These are phyloP conservation scores for Aristolochia fimbriata DNA, from an alignment of 164 flowering plant species.

Conservation along the genomic window DNA sequence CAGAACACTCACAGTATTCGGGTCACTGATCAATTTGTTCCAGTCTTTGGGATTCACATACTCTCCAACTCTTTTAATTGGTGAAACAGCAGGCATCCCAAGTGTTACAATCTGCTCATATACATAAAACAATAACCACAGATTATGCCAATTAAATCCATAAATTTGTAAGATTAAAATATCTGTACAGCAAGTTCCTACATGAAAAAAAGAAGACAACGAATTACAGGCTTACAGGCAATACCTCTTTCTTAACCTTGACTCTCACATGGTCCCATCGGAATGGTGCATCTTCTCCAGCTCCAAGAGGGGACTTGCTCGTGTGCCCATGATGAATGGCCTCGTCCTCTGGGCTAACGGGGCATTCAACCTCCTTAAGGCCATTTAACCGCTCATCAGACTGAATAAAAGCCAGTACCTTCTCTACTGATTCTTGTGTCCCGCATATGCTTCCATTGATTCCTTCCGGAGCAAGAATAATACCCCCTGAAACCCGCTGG, in stretches of 20 bases:
- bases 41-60: conserved; percentile 78
- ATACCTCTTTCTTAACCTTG: conserved; percentile 88
- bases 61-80: conserved; percentile 71
- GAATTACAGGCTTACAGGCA: too few relatives aligned
- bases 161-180: too few relatives aligned
- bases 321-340: conserved; percentile 90
- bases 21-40: conserved; percentile 77
- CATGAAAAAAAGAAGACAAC: background rate
- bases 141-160: too few relatives aligned
- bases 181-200: background rate
- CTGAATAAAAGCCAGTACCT: conserved; percentile 68
- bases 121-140: background rate
- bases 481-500: conserved; percentile 99
- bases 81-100: conserved; percentile 87
- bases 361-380: conserved; percentile 71
- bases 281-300: conserved; percentile 96
- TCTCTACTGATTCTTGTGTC: conserved; percentile 60
- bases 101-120: conserved; percentile 76
- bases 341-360: conserved; percentile 93
- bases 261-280: conserved; percentile 98
- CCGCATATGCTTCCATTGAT: conserved; percentile 98
- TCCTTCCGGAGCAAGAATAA: conserved; percentile 94
- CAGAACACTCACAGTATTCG: conserved; percentile 56
- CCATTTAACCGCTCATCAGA: conserved; percentile 60
- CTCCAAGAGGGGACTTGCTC: conserved; percentile 79